phyloP scores from a whole-genome alignment of 2,329 filamentous ascomycete species.

The Fusarium falciforme region DNA sequence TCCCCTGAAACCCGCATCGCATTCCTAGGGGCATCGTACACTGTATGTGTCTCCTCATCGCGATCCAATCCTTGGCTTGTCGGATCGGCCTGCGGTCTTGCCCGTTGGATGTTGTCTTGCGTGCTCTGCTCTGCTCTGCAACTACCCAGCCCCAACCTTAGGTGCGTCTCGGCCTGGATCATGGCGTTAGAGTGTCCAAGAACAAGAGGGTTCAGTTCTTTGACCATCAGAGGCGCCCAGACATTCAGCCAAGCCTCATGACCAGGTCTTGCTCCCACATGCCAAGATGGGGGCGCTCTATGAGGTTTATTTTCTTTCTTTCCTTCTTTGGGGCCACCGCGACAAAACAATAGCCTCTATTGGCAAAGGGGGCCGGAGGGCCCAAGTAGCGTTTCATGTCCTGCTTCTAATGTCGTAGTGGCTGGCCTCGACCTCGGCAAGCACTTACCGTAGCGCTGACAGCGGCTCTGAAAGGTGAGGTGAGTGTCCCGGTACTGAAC shows the following conservation, averaged over 20 bases:
- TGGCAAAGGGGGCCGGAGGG: conserved; percentile 16
- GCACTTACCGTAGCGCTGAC: conserved; percentile 23
- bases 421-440: conserved; percentile 18
- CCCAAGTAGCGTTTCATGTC: conserved; percentile 26
- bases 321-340: conserved; percentile 3
- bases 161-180: conserved; percentile 22
- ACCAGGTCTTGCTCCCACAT: conserved; percentile 5
- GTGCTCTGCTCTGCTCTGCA: conserved; percentile 9
- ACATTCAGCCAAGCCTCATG: conserved; percentile 15
- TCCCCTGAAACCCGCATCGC: conserved; percentile 38
- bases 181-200: conserved; percentile 10
- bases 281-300: background rate
- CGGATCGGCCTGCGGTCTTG: background rate
- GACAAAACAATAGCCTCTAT: conserved; percentile 11
- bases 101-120: background rate
- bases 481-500: background rate
- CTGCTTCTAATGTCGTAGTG: conserved; percentile 11
- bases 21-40: conserved; percentile 11
- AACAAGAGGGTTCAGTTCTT: conserved; percentile 5
- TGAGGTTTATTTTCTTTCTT: conserved; percentile 5
- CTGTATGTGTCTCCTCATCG: conserved; percentile 13
- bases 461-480: background rate
- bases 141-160: background rate
- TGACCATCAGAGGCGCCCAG: conserved; percentile 8
- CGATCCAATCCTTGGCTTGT: conserved; percentile 6